These are phyloP conservation scores for Picea mariana DNA, from an alignment of 83 land plant species.

Conservation along the genomic window DNA sequence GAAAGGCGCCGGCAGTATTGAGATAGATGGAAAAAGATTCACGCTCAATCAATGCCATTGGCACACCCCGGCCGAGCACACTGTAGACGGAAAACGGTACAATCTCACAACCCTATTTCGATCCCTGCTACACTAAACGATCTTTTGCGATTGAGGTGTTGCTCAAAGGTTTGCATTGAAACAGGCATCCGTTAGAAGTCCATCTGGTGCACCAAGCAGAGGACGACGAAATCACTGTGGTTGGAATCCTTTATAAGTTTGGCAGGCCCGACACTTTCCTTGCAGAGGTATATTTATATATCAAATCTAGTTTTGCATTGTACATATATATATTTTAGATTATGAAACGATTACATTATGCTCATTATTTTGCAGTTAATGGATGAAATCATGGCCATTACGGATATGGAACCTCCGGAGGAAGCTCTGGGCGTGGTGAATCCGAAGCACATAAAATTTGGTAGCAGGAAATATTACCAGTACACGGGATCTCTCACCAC, in stretches of 20 bases:
- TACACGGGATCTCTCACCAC: no score
- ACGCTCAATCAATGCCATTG: no score
- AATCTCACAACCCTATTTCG: no score
- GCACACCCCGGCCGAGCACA: no score
- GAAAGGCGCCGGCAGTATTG: background rate
- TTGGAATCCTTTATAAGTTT: conserved; percentile 13
- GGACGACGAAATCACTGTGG: conserved; percentile 35
- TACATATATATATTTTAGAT: no score
- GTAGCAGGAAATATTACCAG: background rate
- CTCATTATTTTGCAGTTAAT: conserved; percentile 6
- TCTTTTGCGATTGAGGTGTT: no score
- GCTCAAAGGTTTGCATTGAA: no score
- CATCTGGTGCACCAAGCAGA: conserved; percentile 47
- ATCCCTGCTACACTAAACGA: no score
- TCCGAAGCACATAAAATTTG: conserved; percentile 21
- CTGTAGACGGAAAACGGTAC: no score
- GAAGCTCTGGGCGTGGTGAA: conserved; percentile 17
- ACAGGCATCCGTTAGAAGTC: conserved; percentile 43
- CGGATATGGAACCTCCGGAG: background rate
- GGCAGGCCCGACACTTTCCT: background rate
- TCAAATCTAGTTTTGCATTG: background rate
- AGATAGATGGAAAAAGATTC: no score
- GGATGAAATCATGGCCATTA: conserved; percentile 9
- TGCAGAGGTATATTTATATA: background rate
- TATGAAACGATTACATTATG: no score